Base-by-base conservation (phyloP, 2,329 filamentous ascomycete species). In the Cercospora zeae-maydis region DNA sequence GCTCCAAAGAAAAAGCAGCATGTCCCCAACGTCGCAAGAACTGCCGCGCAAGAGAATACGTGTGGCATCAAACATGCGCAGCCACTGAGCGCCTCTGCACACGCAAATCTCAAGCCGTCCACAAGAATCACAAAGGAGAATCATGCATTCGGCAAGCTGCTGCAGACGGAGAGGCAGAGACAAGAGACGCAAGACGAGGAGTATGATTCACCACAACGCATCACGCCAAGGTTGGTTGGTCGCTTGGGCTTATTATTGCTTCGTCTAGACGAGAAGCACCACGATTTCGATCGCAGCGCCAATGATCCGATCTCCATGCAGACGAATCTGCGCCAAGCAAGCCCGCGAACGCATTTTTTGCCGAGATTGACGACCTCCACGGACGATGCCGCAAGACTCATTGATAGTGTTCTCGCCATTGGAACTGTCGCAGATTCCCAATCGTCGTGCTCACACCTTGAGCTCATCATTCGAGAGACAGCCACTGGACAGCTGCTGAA, bases 191-290 rank as follows among this genome's bases (percentile, higher is more conserved):
- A 58, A 14, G 53, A 42, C 4, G 63, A 67, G 7, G 63, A 64
- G 8, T 53, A 53, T 11, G 54, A 52, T 13, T 36, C 45, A 3
- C 49, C 59, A 16, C 37, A 34, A 21, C 13, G 4, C 8, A 27
- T 9, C 10, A 11, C 11, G 13, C 36, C 45, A 4, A 69, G 63
- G 54, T 52, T 67, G 30, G 36, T 65, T 14, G 62, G 58, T 36
- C 62, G 62, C 11, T 19, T 67, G 11, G 67, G 67, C 14, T 52
- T 61, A 10, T 39, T 68, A 9, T 49, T 67, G n/a, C 51, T 65
- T 24, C 57, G 59, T 1, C 51, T 53, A 10, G 45, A 55, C 31
- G 60, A 63, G 19, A 54, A 54, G 14, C 39, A 37, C 37, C 37
- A 61, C 45, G 58, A 58, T 2, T 27, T 64, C 16, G 53, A 34